These are phyloP conservation scores for Collybia sordida DNA, from an alignment of 768 basidiomycete species.

Conservation along the genomic window DNA sequence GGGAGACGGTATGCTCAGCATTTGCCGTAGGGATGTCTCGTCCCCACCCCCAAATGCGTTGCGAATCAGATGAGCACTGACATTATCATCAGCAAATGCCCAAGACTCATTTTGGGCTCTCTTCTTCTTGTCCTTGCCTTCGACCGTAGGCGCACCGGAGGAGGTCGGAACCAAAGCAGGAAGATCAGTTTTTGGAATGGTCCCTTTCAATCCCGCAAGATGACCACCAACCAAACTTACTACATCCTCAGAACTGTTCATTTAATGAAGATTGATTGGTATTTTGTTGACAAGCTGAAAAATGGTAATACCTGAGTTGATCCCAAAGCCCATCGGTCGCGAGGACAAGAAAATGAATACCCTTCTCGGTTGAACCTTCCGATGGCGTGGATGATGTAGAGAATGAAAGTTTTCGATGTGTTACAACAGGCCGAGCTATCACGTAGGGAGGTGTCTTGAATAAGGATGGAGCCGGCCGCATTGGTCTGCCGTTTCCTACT, in stretches of 20 bases:
- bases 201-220: conserved; percentile 68
- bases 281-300: too few species aligned
- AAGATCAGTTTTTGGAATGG: conserved; percentile 58
- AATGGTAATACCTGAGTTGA: conserved; percentile 43
- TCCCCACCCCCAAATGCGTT: conserved; percentile 93
- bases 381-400: conserved; percentile 26
- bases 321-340: conserved; percentile 89
- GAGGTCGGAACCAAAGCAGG: conserved; percentile 54
- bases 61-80: conserved; percentile 81
- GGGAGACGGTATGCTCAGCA: conserved; percentile 83
- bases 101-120: conserved; percentile 50
- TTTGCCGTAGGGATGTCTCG: conserved; percentile 48
- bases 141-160: conserved; percentile 53
- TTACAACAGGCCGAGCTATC: conserved; percentile 79
- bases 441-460: conserved; percentile 95
- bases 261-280: background rate
- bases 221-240: conserved; percentile 86
- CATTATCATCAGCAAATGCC: conserved; percentile 79
- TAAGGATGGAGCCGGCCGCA: conserved; percentile 58
- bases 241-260: conserved; percentile 72
- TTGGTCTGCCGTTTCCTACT: conserved; percentile 54
- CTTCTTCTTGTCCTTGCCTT: conserved; percentile 57
- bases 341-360: conserved; percentile 78
- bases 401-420: conserved; percentile 68
- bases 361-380: conserved; percentile 25